Evolutionary conservation across 192 early-diverging fungal genomes (phyloP).

Genomic region (Spinellus fusiger): DNA sequence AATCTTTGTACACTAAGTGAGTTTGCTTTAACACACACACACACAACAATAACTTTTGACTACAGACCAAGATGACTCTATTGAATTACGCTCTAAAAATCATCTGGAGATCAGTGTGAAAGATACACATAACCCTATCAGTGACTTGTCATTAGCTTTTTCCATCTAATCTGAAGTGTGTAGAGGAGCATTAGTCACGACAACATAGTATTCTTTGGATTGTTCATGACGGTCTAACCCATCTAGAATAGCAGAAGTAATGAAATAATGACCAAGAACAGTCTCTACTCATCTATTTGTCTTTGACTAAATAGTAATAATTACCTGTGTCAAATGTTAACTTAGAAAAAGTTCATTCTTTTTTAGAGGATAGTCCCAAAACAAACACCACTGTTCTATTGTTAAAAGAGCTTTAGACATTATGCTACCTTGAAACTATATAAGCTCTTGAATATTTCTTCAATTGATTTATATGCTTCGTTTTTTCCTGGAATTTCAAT

Average conservation of each 20-base stretch:
- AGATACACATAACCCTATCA: constrained; percentile 4
- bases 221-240: constrained; percentile 1
- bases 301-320: background rate
- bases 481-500: background rate
- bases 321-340: background rate
- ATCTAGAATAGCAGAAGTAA: background rate
- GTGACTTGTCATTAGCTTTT: background rate
- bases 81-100: constrained; percentile 8
- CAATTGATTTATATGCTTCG: background rate
- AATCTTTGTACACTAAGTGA: too few species aligned
- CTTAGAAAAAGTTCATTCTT: background rate
- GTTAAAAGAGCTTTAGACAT: background rate
- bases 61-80: constrained; percentile 9
- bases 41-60: too few species aligned
- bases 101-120: constrained; percentile 5
- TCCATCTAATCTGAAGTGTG: background rate
- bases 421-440: background rate
- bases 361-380: background rate
- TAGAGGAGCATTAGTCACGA: constrained; percentile 7
- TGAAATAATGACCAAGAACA: background rate
- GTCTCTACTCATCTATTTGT: background rate
- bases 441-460: background rate
- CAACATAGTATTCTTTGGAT: background rate
- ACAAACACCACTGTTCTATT: background rate
- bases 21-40: too few species aligned